phyloP scores from a whole-genome alignment of 257 asterid species.

The Vinca minor region DNA sequence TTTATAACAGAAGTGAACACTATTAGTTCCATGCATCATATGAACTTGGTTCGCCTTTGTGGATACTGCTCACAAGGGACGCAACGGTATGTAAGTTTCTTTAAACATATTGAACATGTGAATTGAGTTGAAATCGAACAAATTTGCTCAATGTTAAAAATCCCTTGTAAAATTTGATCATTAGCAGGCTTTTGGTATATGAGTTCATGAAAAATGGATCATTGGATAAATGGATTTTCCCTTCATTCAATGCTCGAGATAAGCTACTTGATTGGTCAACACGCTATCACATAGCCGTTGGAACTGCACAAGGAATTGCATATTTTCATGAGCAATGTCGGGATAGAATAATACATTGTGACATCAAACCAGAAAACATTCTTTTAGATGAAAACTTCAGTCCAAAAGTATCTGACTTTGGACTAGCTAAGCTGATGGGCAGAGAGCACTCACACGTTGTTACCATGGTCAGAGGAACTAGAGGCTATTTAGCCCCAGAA shows the following conservation, averaged over 20 bases:
- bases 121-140: not conserved
- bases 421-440: slow-evolving; percentile 92
- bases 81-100: slow-evolving; percentile 34
- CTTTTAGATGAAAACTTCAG: slow-evolving; percentile 70
- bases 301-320: slow-evolving; percentile 84
- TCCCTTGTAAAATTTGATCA: slow-evolving; percentile 1
- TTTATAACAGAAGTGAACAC: slow-evolving; percentile 82
- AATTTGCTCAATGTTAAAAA: not conserved
- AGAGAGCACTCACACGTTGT: slow-evolving; percentile 80
- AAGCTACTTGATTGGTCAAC: slow-evolving; percentile 63
- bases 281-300: slow-evolving; percentile 60
- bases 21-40: slow-evolving; percentile 87
- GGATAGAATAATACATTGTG: slow-evolving; percentile 77
- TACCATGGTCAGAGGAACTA: slow-evolving; percentile 77
- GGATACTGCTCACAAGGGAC: slow-evolving; percentile 81
- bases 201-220: slow-evolving; percentile 94
- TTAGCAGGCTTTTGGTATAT: slow-evolving; percentile 73
- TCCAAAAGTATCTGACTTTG: slow-evolving; percentile 89
- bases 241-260: slow-evolving; percentile 33
- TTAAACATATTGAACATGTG: not conserved
- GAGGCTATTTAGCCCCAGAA: slow-evolving; percentile 86
- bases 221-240: slow-evolving; percentile 80
- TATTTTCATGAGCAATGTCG: slow-evolving; percentile 94
- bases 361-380: slow-evolving; percentile 87
- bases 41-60: slow-evolving; percentile 74